These are phyloP conservation scores for Euphorbia schlechtendalii DNA, from an alignment of 441 rosid species.

Conservation along the genomic window DNA sequence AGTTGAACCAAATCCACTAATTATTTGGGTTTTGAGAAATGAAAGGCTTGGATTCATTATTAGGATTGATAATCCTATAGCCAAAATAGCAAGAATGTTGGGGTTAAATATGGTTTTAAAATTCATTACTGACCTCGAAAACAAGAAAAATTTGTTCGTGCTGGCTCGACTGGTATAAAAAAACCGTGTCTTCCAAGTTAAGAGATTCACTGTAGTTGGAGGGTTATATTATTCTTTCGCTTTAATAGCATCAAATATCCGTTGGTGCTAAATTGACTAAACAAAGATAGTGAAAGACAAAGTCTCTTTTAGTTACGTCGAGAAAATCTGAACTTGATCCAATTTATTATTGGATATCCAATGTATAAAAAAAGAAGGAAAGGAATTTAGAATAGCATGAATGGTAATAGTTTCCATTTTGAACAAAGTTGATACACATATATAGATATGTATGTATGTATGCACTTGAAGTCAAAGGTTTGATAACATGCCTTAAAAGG, in stretches of 20 bases:
- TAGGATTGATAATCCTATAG: slow-evolving; percentile 30
- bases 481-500: slow-evolving; percentile 77
- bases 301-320: too few species aligned
- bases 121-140: slow-evolving; percentile 16
- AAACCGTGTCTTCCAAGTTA: too few species aligned
- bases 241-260: too few species aligned
- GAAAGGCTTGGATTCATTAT: slow-evolving; percentile 20
- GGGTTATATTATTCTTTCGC: too few species aligned
- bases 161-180: too few species aligned
- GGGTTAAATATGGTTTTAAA: slow-evolving; percentile 25
- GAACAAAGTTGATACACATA: neutral
- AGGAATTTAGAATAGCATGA: neutral
- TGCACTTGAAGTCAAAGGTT: slow-evolving; percentile 66
- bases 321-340: too few species aligned
- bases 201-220: too few species aligned
- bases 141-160: neutral
- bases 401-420: neutral
- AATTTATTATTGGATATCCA: too few species aligned
- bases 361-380: neutral
- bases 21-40: slow-evolving; percentile 10
- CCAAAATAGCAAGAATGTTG: slow-evolving; percentile 35
- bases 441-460: neutral
- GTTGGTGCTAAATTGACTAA: too few species aligned
- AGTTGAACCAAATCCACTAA: slow-evolving; percentile 11
- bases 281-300: too few species aligned